Percentiles rank a stretch among this genome's conserved stretches.
Evolutionary conservation across 805 yeast genomes (phyloP).

Genomic region (Phaffomyces thermotolerans): DNA sequence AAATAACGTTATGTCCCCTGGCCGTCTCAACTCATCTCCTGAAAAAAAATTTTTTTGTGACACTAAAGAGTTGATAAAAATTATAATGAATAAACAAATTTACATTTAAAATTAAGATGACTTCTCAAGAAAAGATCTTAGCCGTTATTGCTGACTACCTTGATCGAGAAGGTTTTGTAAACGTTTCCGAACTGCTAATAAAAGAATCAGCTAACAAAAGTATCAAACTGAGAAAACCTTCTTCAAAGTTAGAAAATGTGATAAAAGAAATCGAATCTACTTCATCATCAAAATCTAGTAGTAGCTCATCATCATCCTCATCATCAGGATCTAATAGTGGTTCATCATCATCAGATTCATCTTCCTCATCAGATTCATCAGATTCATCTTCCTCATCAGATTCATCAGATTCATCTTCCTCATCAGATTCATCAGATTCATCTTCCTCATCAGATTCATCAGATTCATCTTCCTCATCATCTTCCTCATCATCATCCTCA

Average conservation of each 20-base stretch:
- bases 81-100: neutral
- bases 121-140: constrained; percentile 15
- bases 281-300: neutral
- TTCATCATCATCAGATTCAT: constrained; percentile 10
- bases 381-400: constrained; percentile 9
- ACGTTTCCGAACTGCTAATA: constrained; percentile 13
- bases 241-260: constrained; percentile 8
- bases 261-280: constrained; percentile 1
- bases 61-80: no score
- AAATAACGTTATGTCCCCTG: neutral
- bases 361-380: constrained; percentile 8
- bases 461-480: constrained; percentile 18
- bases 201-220: constrained; percentile 17
- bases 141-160: constrained; percentile 19
- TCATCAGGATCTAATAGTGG: constrained; percentile 11
- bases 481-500: constrained; percentile 16
- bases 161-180: constrained; percentile 15
- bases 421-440: constrained; percentile 17
- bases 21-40: neutral
- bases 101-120: constrained; percentile 8
- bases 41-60: neutral
- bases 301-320: neutral
- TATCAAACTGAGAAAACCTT: constrained; percentile 7
- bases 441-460: constrained; percentile 10
- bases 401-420: constrained; percentile 20